Conservation (phyloP, 1,284 basidiomycete genomes). For the Ustilago shanxiensis region DNA sequence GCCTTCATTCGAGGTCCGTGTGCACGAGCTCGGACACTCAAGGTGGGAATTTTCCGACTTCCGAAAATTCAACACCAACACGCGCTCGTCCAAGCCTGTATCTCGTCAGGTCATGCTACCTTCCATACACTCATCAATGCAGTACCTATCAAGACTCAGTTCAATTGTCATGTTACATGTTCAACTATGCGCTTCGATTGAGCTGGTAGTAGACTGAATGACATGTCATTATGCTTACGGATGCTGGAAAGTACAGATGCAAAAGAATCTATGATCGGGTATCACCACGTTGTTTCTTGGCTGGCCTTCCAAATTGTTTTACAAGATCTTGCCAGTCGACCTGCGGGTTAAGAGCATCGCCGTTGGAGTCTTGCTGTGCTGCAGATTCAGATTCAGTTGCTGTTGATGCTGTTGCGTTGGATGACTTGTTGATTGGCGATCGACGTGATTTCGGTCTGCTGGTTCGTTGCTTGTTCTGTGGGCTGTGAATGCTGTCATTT, state of each 20-base stretch:
- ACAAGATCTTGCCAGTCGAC: slow-evolving; percentile 36
- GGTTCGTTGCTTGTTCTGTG: not conserved
- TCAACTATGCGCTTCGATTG: not conserved
- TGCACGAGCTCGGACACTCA: not conserved
- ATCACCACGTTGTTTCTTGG: slow-evolving; percentile 15
- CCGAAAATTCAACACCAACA: slow-evolving; percentile 1
- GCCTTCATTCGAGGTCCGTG: slow-evolving; percentile 17
- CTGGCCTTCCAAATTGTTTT: slow-evolving; percentile 13
- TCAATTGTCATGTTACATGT: not conserved
- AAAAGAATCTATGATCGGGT: slow-evolving; percentile 16
- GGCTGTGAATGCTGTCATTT: slow-evolving; percentile 41
- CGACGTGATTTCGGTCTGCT: not conserved
- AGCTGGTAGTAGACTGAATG: too few relatives aligned
- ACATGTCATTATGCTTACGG: not conserved
- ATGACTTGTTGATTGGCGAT: not conserved
- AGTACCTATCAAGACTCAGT: not conserved
- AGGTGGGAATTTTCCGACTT: slow-evolving; percentile 12
- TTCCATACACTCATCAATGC: not conserved
- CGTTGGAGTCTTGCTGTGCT: not conserved
- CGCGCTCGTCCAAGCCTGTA: not conserved
- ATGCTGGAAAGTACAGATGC: slow-evolving; percentile 10
- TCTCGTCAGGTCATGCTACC: not conserved
- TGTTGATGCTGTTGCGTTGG: not conserved
- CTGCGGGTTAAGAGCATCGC: slow-evolving; percentile 30
- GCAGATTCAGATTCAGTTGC: not conserved